Base-by-base conservation (phyloP, 441 rosid species). In the Erodium texanum region DNA sequence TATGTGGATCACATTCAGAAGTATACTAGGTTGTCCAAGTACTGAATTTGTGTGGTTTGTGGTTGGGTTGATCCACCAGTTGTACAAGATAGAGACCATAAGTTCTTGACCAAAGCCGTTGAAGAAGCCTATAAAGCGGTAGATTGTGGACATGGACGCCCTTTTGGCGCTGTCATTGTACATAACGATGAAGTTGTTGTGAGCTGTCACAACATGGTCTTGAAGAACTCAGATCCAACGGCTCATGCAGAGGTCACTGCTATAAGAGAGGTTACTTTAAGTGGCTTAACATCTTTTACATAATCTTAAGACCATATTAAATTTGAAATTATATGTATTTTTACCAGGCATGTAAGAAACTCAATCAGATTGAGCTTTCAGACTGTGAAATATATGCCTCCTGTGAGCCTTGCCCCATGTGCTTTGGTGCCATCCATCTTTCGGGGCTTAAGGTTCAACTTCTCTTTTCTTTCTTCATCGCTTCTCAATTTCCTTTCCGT, bases 201-300 rank as follows among this genome's bases (percentile, higher is more conserved):
- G n/a, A 89, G 97, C 82, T 89, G 94, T 74, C 98, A 92, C 87
- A 92, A 89, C 83, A 82, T 88, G 96, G 99, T 92, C 68, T 59
- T 92, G 80, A 82, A 77, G 63, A 61, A 83, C 87, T 84, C 86
- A 0, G 98, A 94, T 73, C 97, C 99, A 48, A 92, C 97, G 70
- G 97, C 97, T 27, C 99, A 92, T 73, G 99, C 99, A 0, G 99
- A 94, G 78, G 97, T 89, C 73, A 89, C 97, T 0, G 99, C 97
- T 71, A 85, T 91, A 66, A 80, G 99, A 84, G 97, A 94, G 97
- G 96, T 93, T 63, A 62, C 38, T 4, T 34, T 34, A 34, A 9
- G 41, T 0, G 41, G 41, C 41, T 34, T 34, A 50, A 50, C 58
- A 9, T 34, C 41, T 34, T 34, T 34, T 34, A 34, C 41, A 0